Percentiles rank a stretch among this genome's conserved stretches.
Evolutionary conservation across 164 flowering plant genomes (phyloP).

Genomic region (Tetracentron sinense): DNA sequence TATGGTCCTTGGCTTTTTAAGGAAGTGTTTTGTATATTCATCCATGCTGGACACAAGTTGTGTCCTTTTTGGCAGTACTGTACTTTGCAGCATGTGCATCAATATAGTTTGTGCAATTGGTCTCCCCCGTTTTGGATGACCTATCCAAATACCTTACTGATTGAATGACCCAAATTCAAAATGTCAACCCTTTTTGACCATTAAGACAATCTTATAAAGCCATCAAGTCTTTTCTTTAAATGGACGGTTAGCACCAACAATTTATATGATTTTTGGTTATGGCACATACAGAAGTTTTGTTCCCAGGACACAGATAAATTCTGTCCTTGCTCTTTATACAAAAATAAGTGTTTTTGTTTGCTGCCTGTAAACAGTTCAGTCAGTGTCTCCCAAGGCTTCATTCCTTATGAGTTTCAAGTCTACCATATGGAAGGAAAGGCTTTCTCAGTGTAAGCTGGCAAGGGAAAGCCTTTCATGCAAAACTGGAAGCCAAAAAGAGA

Average conservation of each 20-base stretch:
- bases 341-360: background rate
- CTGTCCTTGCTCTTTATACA: too few relatives aligned
- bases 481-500: conserved; percentile 7
- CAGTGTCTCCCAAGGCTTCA: background rate
- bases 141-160: background rate
- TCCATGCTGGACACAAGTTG: background rate
- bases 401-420: conserved; percentile 13
- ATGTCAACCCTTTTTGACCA: background rate
- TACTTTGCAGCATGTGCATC: background rate
- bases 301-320: too few relatives aligned
- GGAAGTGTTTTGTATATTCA: background rate
- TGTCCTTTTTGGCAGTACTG: background rate
- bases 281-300: too few relatives aligned
- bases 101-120: background rate
- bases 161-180: background rate
- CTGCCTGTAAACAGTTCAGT: conserved; percentile 6
- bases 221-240: background rate
- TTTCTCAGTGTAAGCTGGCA: conserved; percentile 20
- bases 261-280: too few relatives aligned
- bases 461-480: conserved; percentile 5
- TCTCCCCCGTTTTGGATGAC: background rate
- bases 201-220: background rate
- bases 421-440: conserved; percentile 18
- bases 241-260: background rate
- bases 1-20: background rate